Base-by-base conservation (phyloP, 2,329 filamentous ascomycete genomes). In the Alternaria ethzedia region DNA sequence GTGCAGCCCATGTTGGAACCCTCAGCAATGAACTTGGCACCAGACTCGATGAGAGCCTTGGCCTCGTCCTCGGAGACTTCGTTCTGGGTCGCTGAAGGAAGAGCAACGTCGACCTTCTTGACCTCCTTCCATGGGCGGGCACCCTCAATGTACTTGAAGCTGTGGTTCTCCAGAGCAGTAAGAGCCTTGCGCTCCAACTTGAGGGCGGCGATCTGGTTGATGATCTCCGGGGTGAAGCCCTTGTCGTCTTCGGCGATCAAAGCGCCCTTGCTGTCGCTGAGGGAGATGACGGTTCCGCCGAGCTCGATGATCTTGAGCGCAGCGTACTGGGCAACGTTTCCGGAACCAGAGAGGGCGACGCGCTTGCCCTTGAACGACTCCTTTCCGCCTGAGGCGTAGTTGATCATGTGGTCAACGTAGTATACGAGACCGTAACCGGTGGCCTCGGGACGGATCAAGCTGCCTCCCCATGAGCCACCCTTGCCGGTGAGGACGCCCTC, bases 1-100 rank as follows among this genome's bases (percentile, higher is more conserved):
- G 94, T 97, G 87, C 94, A 97, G 69, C 96, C 96, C 96, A 99
- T 98, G 89, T 98, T 98, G 83, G 91, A 96, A 61, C 96, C 96
- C 85, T 99, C 96, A 62, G 96, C 96, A 71, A 98, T 90, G 85
- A 93, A 96, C 80, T 90, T 89, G 78, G 87, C 88, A 71, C 95
- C 95, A 63, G 87, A 87, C 54, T 86, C 86, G 63, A 97, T 88
- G 47, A 98, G 88, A 17, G 88, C 89, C 84, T 93, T 86, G 57
- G 94, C 96, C 86, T 99, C 96, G 75, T 96, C 93, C 79, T 90
- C 89, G 78, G 88, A 94, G 77, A 99, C 93, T 85, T 99, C 96
- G 86, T 99, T 99, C 87, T 99, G 94, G 64, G 96, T 98, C 44
- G 96, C 96, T 76, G 88, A 94, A 57, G 96, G 96, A 61, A 98